phyloP scores from a whole-genome alignment of 345 rosid genomes.

The Theobroma cacao region DNA sequence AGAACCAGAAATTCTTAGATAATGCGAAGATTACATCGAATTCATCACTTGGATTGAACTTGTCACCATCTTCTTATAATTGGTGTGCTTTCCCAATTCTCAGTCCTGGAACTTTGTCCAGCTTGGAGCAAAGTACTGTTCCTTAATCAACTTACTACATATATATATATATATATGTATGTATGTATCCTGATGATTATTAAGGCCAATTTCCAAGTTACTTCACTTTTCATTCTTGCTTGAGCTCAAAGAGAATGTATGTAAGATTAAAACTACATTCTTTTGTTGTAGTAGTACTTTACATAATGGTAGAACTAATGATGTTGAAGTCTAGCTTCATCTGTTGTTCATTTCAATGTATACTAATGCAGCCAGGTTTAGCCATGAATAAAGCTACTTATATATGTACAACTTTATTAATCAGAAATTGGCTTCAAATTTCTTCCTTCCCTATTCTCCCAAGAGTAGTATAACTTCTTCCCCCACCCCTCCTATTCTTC shows the following conservation, averaged over 20 bases:
- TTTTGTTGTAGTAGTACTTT: background rate
- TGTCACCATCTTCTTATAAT: constrained; percentile 46
- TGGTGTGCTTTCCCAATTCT: constrained; percentile 56
- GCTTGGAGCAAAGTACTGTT: constrained; percentile 38
- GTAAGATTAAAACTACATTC: background rate
- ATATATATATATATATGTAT: no score
- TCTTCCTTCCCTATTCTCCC: background rate
- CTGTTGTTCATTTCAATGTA: background rate
- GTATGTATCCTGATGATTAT: background rate
- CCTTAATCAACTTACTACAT: constrained; percentile 11
- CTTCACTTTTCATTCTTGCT: background rate
- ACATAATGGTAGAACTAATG: background rate
- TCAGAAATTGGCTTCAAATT: background rate
- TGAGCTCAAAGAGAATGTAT: background rate
- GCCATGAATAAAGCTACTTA: background rate
- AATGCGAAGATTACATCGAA: constrained; percentile 3
- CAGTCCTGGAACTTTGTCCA: constrained; percentile 61
- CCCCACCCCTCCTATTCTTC: background rate
- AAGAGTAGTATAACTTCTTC: background rate
- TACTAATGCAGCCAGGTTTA: background rate
- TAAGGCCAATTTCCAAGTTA: background rate
- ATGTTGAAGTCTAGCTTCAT: background rate
- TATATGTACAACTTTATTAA: background rate
- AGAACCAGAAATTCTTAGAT: constrained; percentile 14
- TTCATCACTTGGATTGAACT: constrained; percentile 36